Conservation (phyloP, 352 stramenopile genomes). For the Thraustochytrium striatum region DNA sequence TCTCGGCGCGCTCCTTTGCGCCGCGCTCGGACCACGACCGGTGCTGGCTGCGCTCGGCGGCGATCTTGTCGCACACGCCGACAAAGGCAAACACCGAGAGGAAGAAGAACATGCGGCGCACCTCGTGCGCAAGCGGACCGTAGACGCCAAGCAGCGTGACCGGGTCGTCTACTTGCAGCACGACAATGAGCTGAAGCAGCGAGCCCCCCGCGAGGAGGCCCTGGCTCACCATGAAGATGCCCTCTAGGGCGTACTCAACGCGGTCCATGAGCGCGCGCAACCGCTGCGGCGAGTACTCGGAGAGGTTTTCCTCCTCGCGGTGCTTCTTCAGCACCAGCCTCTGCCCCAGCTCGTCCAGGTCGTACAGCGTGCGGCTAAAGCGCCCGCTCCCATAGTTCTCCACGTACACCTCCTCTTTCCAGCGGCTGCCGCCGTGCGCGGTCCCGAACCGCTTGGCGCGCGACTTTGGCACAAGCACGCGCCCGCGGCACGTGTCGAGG, state of each 20-base stretch:
- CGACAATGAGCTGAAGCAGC: conserved; percentile 40
- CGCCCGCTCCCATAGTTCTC: not conserved
- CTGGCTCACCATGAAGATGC: conserved; percentile 38
- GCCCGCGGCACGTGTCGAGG: conserved; percentile 13
- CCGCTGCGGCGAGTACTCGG: conserved; percentile 38
- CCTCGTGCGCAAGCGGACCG: conserved; percentile 8
- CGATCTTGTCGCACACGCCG: conserved; percentile 37
- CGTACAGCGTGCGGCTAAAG: conserved; percentile 17
- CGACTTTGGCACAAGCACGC: conserved; percentile 5
- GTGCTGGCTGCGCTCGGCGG: conserved; percentile 14
- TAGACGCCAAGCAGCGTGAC: conserved; percentile 25
- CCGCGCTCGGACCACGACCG: conserved; percentile 1
- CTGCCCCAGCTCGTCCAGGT: conserved; percentile 17
- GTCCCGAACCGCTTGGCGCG: not conserved
- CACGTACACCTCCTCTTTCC: conserved; percentile 31
- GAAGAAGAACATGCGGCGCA: conserved; percentile 47
- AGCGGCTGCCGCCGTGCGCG: not conserved
- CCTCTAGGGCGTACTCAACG: conserved; percentile 37
- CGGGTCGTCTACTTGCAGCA: conserved; percentile 1
- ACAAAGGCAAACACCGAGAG: conserved; percentile 28
- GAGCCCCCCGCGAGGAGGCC: conserved; percentile 24
- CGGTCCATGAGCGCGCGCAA: conserved; percentile 26
- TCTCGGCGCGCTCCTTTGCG: conserved; percentile 9
- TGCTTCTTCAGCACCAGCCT: not conserved
- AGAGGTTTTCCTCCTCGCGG: not conserved